Percentiles rank a stretch among this genome's conserved stretches.
These are phyloP conservation scores for Podaxis pistillaris DNA, from an alignment of 768 basidiomycete species.

Conservation along the genomic window DNA sequence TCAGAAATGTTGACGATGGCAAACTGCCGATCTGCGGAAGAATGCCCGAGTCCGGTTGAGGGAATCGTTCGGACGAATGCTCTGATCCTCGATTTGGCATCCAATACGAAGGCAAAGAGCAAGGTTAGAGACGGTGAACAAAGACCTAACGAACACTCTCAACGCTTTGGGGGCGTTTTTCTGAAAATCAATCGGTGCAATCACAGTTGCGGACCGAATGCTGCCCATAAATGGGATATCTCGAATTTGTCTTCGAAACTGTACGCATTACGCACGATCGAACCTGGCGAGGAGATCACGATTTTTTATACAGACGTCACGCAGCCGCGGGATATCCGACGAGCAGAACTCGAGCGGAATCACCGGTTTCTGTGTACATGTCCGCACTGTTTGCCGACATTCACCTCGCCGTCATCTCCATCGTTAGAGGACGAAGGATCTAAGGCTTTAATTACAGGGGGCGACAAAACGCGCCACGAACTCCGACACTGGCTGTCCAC, in stretches of 20 bases:
- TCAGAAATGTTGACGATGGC: constrained; percentile 31
- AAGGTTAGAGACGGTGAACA: constrained; percentile 8
- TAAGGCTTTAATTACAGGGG: constrained; percentile 20
- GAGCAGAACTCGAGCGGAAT: constrained; percentile 31
- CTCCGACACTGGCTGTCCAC: constrained; percentile 35
- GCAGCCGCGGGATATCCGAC: constrained; percentile 32
- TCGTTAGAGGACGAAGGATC: background rate
- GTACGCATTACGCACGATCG: constrained; percentile 39
- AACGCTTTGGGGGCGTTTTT: constrained; percentile 42
- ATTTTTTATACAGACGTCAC: constrained; percentile 43
- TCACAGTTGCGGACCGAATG: constrained; percentile 48
- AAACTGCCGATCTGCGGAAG: constrained; percentile 28
- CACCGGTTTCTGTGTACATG: constrained; percentile 44
- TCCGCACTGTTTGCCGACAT: constrained; percentile 27
- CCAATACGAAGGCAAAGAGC: constrained; percentile 20
- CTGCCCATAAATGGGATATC: constrained; percentile 40
- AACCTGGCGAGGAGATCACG: constrained; percentile 41
- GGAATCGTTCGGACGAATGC: constrained; percentile 46
- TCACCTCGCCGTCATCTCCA: background rate
- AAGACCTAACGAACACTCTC: constrained; percentile 11
- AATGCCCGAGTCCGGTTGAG: constrained; percentile 35
- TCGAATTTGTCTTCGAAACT: constrained; percentile 36
- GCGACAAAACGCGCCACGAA: constrained; percentile 31
- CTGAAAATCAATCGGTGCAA: constrained; percentile 41
- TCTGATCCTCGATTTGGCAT: constrained; percentile 31